Evolutionary conservation across 2,329 filamentous ascomycete species (phyloP).

Genomic region (Aspergillus phoenicis): DNA sequence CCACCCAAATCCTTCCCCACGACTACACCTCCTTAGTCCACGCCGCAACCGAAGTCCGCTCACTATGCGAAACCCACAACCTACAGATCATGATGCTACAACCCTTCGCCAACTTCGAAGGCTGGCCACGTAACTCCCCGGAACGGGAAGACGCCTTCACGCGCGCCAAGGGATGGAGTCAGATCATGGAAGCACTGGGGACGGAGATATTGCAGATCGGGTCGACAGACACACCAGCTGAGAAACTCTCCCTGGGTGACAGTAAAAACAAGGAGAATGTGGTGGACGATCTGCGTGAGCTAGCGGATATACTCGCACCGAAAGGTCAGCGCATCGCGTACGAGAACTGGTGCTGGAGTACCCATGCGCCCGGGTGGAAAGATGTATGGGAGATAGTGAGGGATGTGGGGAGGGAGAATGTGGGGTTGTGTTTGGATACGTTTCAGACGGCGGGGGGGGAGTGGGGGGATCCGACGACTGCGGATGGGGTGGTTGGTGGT

Average conservation of each 20-base stretch:
- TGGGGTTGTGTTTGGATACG: constrained; percentile 75
- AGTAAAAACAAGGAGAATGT: constrained; percentile 16
- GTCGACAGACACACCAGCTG: constrained; percentile 63
- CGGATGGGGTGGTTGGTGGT: neutral
- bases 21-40: constrained; percentile 62
- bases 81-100: constrained; percentile 72
- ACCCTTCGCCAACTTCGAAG: constrained; percentile 76
- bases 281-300: constrained; percentile 59
- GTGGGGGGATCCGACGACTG: constrained; percentile 70
- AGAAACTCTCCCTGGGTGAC: constrained; percentile 53
- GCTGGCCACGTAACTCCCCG: constrained; percentile 63
- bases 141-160: constrained; percentile 65
- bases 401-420: constrained; percentile 63
- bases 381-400: constrained; percentile 70
- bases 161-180: constrained; percentile 67
- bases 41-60: constrained; percentile 58
- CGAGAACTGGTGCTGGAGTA: constrained; percentile 83
- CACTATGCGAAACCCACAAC: constrained; percentile 56
- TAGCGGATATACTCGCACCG: constrained; percentile 66
- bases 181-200: constrained; percentile 69
- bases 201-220: constrained; percentile 72
- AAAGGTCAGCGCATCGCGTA: constrained; percentile 64
- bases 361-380: constrained; percentile 68
- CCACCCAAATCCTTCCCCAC: constrained; percentile 51
- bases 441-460: constrained; percentile 75